Percentiles rank a stretch among this genome's conserved stretches.
These are phyloP conservation scores for Penicillium lividum DNA, from an alignment of 495 filamentous ascomycete species.

Conservation along the genomic window DNA sequence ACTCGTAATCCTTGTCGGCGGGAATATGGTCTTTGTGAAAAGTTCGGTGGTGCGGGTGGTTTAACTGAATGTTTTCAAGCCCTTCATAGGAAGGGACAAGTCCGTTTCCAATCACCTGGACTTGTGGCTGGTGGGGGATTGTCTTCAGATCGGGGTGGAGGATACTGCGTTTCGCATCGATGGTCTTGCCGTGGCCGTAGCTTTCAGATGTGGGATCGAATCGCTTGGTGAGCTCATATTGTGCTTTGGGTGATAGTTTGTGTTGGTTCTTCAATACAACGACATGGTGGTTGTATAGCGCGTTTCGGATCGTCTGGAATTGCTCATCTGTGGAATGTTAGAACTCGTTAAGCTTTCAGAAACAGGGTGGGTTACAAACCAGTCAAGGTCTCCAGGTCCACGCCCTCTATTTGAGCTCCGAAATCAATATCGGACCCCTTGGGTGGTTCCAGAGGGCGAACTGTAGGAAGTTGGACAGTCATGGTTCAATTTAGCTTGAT, in stretches of 20 bases:
- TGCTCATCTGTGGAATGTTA: constrained; percentile 49
- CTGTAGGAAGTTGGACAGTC: constrained; percentile 23
- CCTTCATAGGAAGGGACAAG: constrained; percentile 65
- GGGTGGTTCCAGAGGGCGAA: constrained; percentile 43
- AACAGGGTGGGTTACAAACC: constrained; percentile 28
- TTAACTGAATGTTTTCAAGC: constrained; percentile 62
- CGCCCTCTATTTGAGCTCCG: constrained; percentile 55
- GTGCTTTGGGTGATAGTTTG: constrained; percentile 61
- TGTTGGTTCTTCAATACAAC: constrained; percentile 68
- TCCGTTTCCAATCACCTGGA: constrained; percentile 77
- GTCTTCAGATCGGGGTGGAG: constrained; percentile 78
- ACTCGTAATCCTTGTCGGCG: constrained; percentile 61
- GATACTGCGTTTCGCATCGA: constrained; percentile 66
- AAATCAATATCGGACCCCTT: constrained; percentile 57
- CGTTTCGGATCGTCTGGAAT: constrained; percentile 57
- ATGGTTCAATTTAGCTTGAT: constrained; percentile 3
- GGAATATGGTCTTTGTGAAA: constrained; percentile 68
- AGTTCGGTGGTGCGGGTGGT: constrained; percentile 71
- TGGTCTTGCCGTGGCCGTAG: constrained; percentile 73
- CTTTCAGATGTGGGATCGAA: constrained; percentile 64
- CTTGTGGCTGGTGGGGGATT: constrained; percentile 74
- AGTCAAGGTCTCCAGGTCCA: constrained; percentile 60
- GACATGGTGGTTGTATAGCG: constrained; percentile 63
- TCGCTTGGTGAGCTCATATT: constrained; percentile 67
- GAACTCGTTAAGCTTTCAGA: background rate